Evolutionary conservation across 495 filamentous ascomycete species (phyloP).

Genomic region (Penicillium lagena): DNA sequence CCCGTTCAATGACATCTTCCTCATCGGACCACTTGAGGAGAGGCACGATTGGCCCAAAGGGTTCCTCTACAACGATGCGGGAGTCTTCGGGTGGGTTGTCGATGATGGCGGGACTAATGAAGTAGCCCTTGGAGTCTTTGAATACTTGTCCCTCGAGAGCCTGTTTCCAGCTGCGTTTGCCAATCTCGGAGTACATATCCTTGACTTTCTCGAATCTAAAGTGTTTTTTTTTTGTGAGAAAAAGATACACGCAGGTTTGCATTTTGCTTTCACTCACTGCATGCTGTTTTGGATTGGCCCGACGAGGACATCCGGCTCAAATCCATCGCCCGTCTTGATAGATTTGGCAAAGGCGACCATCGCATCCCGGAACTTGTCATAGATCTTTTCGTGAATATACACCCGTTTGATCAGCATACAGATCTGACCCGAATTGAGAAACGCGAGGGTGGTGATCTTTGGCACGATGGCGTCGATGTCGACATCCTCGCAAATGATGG

Average conservation of each 20-base stretch:
- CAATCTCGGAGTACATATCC: conserved; percentile 4
- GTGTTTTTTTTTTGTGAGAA: too few species aligned
- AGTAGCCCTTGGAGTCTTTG: conserved; percentile 38
- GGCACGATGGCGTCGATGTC: conserved; percentile 56
- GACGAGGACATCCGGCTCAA: conserved; percentile 34
- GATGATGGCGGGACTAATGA: conserved; percentile 51
- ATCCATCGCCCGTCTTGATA: conserved; percentile 42
- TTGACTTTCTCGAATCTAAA: conserved; percentile 30
- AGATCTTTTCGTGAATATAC: conserved; percentile 64
- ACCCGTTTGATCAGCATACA: conserved; percentile 59
- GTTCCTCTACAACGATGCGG: conserved; percentile 41
- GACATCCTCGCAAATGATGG: conserved; percentile 59
- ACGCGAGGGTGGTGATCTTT: conserved; percentile 39
- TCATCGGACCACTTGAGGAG: conserved; percentile 50
- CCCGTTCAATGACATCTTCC: conserved; percentile 49
- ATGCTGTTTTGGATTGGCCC: conserved; percentile 55
- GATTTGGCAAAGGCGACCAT: conserved; percentile 50
- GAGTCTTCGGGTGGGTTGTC: conserved; percentile 51
- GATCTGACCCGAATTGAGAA: conserved; percentile 51
- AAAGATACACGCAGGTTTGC: too few species aligned
- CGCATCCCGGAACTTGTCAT: conserved; percentile 50
- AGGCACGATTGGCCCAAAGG: conserved; percentile 51
- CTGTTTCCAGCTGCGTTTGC: too few species aligned
- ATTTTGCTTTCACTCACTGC: conserved; percentile 50
- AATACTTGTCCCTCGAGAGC: conserved; percentile 8